Conservation (phyloP, 1,284 basidiomycete genomes). For the Volvariella surrecta region DNA sequence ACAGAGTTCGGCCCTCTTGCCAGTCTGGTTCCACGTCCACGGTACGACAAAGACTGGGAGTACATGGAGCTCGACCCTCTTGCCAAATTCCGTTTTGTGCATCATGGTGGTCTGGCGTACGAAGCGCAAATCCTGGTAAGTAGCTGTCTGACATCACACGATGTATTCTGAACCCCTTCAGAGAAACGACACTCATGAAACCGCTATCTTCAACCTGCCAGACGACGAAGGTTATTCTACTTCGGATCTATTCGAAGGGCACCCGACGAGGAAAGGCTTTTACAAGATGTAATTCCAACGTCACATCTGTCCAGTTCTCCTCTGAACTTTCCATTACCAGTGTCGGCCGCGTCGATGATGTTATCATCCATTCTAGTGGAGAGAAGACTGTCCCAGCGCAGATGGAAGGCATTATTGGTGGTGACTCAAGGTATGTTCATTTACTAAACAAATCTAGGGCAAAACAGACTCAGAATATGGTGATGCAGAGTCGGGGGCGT, state of each 20-base stretch:
- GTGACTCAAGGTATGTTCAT: conserved; percentile 20
- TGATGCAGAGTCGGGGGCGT: conserved; percentile 21
- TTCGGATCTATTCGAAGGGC: conserved; percentile 13
- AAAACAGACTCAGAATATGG: neutral
- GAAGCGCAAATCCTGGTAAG: conserved; percentile 21
- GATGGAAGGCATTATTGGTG: conserved; percentile 25
- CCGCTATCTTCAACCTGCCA: conserved; percentile 17
- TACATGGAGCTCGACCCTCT: conserved; percentile 17
- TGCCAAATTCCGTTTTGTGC: conserved; percentile 17
- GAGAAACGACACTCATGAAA: conserved; percentile 17
- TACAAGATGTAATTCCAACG: conserved; percentile 11
- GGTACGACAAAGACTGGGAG: conserved; percentile 19
- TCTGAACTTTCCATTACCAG: conserved; percentile 12
- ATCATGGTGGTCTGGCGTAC: conserved; percentile 21
- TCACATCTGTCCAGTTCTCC: neutral
- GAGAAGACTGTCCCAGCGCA: conserved; percentile 32
- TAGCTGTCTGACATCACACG: neutral
- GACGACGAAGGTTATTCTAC: conserved; percentile 18
- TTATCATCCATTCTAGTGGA: conserved; percentile 29
- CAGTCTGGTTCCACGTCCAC: conserved; percentile 9
- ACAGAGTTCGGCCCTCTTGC: conserved; percentile 21
- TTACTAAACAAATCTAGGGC: neutral
- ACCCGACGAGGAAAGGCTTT: conserved; percentile 12
- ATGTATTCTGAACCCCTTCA: conserved; percentile 6
- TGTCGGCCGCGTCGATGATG: conserved; percentile 27